A percentile compares a stretch with the other conserved stretches of the same genome.
phyloP scores from a whole-genome alignment of 2,329 filamentous ascomycete species.

The Aspergillus udagawae region DNA sequence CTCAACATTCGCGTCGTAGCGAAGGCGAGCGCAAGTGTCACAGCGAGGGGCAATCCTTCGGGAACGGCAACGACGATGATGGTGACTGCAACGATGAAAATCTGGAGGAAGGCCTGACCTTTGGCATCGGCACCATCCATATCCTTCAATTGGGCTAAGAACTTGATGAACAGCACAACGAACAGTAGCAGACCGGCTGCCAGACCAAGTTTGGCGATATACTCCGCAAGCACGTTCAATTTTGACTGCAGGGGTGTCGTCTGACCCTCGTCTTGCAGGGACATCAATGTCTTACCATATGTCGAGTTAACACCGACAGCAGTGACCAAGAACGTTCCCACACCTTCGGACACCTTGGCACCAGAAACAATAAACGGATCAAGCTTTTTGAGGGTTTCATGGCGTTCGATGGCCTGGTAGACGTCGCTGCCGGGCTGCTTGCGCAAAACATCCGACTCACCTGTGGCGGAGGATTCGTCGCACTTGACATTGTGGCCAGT shows the following conservation, averaged over 20 bases:
- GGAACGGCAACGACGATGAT: conserved; percentile 59
- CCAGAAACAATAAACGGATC: conserved; percentile 81
- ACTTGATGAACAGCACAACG: conserved; percentile 74
- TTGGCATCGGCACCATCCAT: conserved; percentile 49
- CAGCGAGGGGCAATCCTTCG: conserved; percentile 58
- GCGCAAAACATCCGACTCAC: conserved; percentile 68
- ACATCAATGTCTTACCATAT: conserved; percentile 75
- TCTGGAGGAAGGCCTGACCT: conserved; percentile 55
- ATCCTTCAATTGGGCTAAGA: conserved; percentile 58
- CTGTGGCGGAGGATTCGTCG: conserved; percentile 72
- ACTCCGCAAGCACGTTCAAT: conserved; percentile 71
- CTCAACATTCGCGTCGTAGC: conserved; percentile 61
- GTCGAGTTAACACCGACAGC: conserved; percentile 70
- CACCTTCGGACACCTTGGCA: conserved; percentile 70
- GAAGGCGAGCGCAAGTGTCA: conserved; percentile 59
- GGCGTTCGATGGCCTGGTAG: conserved; percentile 58
- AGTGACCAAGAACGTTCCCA: conserved; percentile 72
- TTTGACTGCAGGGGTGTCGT: conserved; percentile 76
- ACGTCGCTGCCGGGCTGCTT: conserved; percentile 64
- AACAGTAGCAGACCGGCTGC: conserved; percentile 72
- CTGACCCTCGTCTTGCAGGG: conserved; percentile 69
- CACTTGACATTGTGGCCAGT: conserved; percentile 63
- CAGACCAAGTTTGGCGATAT: conserved; percentile 72
- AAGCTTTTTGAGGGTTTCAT: conserved; percentile 59
- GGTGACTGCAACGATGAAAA: conserved; percentile 57